These are phyloP conservation scores for Solanum etuberosum DNA, from an alignment of 257 asterid species.

Conservation along the genomic window DNA sequence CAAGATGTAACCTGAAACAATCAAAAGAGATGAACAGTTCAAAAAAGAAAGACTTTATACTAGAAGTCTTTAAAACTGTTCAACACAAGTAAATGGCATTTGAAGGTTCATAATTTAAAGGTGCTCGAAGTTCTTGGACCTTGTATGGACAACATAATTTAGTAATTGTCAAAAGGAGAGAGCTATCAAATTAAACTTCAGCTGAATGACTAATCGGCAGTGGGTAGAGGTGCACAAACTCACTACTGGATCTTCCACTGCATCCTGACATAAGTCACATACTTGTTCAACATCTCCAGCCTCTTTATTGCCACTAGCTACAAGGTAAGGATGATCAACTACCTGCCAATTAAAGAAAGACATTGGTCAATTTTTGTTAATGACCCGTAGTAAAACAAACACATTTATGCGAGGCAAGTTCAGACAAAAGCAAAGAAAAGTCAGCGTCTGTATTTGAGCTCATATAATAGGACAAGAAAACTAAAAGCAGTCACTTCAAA, in stretches of 20 bases:
- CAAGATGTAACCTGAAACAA: constrained; percentile 57
- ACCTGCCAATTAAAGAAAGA: constrained; percentile 29
- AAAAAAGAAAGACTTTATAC: neutral
- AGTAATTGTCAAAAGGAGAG: neutral
- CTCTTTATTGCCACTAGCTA: constrained; percentile 32
- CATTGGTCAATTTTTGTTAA: neutral
- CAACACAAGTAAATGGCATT: neutral
- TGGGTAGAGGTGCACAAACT: neutral
- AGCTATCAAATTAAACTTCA: neutral
- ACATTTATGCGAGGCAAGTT: neutral
- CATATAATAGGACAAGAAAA: neutral
- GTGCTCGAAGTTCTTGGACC: neutral
- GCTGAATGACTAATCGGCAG: neutral
- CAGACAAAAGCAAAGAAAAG: neutral
- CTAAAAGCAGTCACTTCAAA: neutral
- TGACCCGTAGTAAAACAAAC: neutral
- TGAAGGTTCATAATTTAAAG: neutral
- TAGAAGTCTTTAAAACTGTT: no score
- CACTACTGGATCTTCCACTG: constrained; percentile 68
- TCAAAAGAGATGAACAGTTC: neutral
- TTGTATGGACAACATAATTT: neutral
- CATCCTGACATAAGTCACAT: constrained; percentile 54
- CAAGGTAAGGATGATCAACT: constrained; percentile 90
- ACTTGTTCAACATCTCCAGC: constrained; percentile 23
- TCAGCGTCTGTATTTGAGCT: neutral